These are phyloP conservation scores for Chlorella ohadii DNA, from an alignment of 139 green algal species.

Conservation along the genomic window DNA sequence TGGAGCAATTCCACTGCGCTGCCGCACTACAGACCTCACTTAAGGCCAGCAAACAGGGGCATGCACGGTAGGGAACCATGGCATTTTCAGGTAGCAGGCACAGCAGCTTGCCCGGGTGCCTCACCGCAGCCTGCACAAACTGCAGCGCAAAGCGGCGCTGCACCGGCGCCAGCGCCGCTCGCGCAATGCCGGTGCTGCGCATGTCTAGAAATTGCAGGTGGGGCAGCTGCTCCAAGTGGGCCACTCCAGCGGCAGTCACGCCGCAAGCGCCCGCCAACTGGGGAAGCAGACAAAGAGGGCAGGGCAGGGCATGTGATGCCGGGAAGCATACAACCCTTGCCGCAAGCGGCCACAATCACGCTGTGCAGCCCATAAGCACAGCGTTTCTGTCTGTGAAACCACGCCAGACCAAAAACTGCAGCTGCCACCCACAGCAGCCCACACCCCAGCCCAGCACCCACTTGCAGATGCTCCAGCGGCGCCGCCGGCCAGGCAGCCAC, in stretches of 20 bases:
- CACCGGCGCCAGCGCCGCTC: background rate
- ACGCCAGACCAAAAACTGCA: too few relatives aligned
- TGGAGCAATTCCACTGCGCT: too few relatives aligned
- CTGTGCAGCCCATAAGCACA: too few relatives aligned
- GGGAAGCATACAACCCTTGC: too few relatives aligned
- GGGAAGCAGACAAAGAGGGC: too few relatives aligned
- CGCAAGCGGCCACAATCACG: too few relatives aligned
- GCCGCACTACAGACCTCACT: too few relatives aligned
- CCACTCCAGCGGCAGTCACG: background rate
- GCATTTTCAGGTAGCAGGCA: background rate
- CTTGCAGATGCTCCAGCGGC: constrained; percentile 18
- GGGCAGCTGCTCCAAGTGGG: background rate
- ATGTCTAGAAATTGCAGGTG: constrained; percentile 1
- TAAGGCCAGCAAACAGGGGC: too few relatives aligned
- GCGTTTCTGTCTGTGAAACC: too few relatives aligned
- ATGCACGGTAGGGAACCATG: background rate
- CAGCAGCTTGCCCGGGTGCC: background rate
- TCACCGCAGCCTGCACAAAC: constrained; percentile 17
- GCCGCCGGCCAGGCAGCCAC: constrained; percentile 6
- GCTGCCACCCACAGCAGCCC: background rate
- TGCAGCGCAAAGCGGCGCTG: constrained; percentile 24
- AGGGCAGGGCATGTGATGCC: too few relatives aligned
- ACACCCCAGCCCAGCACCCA: background rate
- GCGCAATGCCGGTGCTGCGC: background rate
- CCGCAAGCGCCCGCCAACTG: background rate